Evolutionary conservation across 2,329 filamentous ascomycete genomes (phyloP), one percentile per base, ranked within the genome.

Genomic region (Alternaria sp.): DNA sequence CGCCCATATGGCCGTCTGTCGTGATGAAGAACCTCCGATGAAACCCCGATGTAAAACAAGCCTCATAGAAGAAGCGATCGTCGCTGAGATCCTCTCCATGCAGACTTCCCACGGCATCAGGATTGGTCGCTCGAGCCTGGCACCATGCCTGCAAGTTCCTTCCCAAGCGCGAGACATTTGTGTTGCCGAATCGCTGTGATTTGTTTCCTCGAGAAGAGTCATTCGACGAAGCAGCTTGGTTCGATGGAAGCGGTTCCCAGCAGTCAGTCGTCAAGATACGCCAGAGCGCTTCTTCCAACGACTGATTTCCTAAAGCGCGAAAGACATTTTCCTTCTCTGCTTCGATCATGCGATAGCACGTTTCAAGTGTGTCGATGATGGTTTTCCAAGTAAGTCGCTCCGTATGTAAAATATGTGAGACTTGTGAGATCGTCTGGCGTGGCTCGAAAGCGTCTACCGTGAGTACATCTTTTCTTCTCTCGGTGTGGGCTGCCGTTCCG

Each of bases 11-110:
- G 2, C 69, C 70, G 15, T 60, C 57, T 15, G 59, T 64, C 1
- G 68, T 73, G 19, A 67, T 54, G 30, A 69, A 69, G 52, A 65
- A 67, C 6, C 49, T 58, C 19, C 66, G 65, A 46, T 64, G 52
- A 3, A 61, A 49, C 0, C 63, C 30, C 49, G 66, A 59, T 0
- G 56, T 57, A 11, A 30, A 52, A 0, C 61, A 28, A 0, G 64
- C 54, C 11, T 60, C 54, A 25, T 57, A 54, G 12, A 68, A 36
- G 2, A 40, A 36, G 11, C 49, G 13, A 19, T 11, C 15, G 10
- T 17, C 11, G 4, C 40, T 57, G 2, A 40, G 36, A 12, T 40
- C 44, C 3, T 40, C 28, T 1, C 26, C 55, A n/a, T 19, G 23
- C 5, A 32, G 9, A 0, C 15, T 40, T 9, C 32, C 15, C 7